Base-by-base conservation (phyloP, 2,329 filamentous ascomycete genomes). In the Raffaelea albimanens region DNA sequence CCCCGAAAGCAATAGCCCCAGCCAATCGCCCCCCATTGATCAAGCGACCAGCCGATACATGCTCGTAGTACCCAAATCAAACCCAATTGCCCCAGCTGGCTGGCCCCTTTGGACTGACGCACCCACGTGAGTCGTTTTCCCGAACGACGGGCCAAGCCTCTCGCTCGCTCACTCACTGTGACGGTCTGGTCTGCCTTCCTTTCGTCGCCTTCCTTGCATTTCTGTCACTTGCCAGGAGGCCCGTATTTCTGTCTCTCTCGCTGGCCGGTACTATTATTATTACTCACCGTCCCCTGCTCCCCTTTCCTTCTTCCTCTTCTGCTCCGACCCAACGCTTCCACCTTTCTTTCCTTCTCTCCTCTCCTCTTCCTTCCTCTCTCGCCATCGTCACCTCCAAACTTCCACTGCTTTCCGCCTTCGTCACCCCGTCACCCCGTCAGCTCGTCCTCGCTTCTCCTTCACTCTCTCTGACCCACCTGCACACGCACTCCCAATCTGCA, bases 381-480 rank as follows among this genome's bases (percentile, higher is more conserved):
- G 11, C 25, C 14, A 18, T 22, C 21, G 16, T n/a, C 34, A 18
- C 23, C 23, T 31, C n/a, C 18, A 16, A 40, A 29, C 25, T 38
- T 23, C 38, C 42, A 19, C n/a, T n/a, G 29, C 25, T 22, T 33
- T 40, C 33, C 11, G n/a, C 25, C 33, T 13, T 41, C 29, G 5
- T 34, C 38, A 40, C 22, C 43, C 38, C 21, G 33, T 5, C 14
- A n/a, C 33, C 16, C 16, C 21, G 20, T 10, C 43, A 3, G n/a
- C 31, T 39, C 40, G 40, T 40, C 40, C 38, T 25, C n/a, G 42
- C 23, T 16, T 40, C 10, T 31, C 36, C 43, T 41, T 43, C 38
- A 49, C 19, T n/a, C 34, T 43, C 48, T 45, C 44, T 31, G 34
- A 31, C 39, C 45, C 33, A 23, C 42, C 25, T 29, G 13, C 25